These are phyloP conservation scores for Agaricus blazei DNA, from an alignment of 768 basidiomycete genomes.

Conservation along the genomic window DNA sequence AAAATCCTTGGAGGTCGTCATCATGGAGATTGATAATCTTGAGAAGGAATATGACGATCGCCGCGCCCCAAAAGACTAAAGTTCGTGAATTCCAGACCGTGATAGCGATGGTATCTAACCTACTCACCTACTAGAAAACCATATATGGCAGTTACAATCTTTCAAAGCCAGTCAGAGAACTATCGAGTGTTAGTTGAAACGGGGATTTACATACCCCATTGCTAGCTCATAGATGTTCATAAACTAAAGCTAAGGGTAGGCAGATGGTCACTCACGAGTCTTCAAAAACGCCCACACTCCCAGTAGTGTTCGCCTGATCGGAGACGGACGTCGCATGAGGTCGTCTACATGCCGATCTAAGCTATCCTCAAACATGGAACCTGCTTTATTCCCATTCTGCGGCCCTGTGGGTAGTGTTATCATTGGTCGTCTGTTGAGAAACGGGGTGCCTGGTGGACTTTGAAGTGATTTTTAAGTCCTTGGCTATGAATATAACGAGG, in stretches of 20 bases:
- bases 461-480: background rate
- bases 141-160: slow-evolving; percentile 68
- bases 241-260: background rate
- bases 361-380: slow-evolving; percentile 32
- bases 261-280: slow-evolving; percentile 51
- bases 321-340: slow-evolving; percentile 58
- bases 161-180: slow-evolving; percentile 2
- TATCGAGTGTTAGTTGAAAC: background rate
- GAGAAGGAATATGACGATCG: slow-evolving; percentile 67
- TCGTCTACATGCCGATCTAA: slow-evolving; percentile 79
- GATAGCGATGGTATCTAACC: background rate
- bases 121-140: slow-evolving; percentile 64
- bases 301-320: slow-evolving; percentile 50
- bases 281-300: slow-evolving; percentile 83
- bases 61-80: slow-evolving; percentile 82
- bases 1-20: slow-evolving; percentile 64
- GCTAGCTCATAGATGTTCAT: slow-evolving; percentile 29
- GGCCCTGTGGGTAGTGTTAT: slow-evolving; percentile 44
- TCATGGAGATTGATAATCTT: slow-evolving; percentile 72
- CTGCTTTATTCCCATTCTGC: slow-evolving; percentile 22
- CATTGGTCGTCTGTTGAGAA: slow-evolving; percentile 67
- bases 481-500: background rate
- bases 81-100: slow-evolving; percentile 5
- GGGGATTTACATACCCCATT: slow-evolving; percentile 45
- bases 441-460: slow-evolving; percentile 59